Evolutionary conservation across 768 basidiomycete genomes (phyloP), one percentile per base, ranked within the genome.

Genomic region (Tubosaeta sp.): DNA sequence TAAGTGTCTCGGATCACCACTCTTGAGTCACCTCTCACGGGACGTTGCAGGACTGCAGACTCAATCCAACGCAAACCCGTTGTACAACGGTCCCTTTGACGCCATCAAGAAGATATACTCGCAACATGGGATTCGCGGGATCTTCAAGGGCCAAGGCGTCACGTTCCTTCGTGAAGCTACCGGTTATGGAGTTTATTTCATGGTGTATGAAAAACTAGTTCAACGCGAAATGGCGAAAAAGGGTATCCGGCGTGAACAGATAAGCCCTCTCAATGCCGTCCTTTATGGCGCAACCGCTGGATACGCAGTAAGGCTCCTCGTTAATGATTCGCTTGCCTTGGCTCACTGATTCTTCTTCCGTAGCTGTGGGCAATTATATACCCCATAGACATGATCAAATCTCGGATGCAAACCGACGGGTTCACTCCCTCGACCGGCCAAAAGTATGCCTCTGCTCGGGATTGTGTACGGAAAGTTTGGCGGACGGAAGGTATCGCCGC

Each of bases 321-420:
- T 25, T 30, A 16, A 16, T 16, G 18, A 18, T 22, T 40, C 56
- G 42, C 21, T 21, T 48, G 31, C n/a, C 49, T 39, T 36, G 12
- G 52, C 50, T 57, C 21, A 64, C 4, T 27, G 25, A 27, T 8
- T 35, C 19, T 14, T 8, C 40, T 43, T 27, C 56, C 34, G 31
- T 51, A 91, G 89, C 75, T 93, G 25, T 93, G 90, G 90, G 85
- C 81, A n/a, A 73, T 91, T 10, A 94, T 93, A 73, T 95, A 95
- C 74, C 94, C 93, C 14, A 87, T 94, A 68, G 94, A 96, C 69
- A 90, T 96, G 80, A 83, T 97, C 63, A 98, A 98, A 66, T 92
- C 91, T 24, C 83, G 93, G 47, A 88, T 97, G 78, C 95, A 98
- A 71, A 96, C 94, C 0, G 95, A 97, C 63, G 89, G 86, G 0